Conservation (phyloP, 768 basidiomycete genomes). For the Flagelloscypha sp. region DNA sequence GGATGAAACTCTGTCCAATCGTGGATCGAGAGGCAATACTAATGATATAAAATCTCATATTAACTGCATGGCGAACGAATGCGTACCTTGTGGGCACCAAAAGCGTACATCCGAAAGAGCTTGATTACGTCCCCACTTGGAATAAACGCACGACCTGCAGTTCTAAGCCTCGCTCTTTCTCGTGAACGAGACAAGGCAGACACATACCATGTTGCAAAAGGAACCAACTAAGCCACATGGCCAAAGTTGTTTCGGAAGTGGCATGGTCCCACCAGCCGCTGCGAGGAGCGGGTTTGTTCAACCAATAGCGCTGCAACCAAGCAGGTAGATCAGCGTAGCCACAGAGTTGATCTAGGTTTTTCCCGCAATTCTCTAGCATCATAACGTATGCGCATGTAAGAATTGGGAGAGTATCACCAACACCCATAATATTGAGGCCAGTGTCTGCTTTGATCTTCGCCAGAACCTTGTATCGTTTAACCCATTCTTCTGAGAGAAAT, state of each 20-base stretch:
- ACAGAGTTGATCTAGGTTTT: constrained; percentile 62
- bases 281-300: constrained; percentile 31
- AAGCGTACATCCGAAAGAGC: constrained; percentile 51
- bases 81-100: constrained; percentile 59
- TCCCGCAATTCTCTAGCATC: constrained; percentile 76
- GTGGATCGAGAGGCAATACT: constrained; percentile 51
- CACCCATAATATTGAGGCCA: too few species aligned
- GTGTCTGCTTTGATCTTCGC: too few species aligned
- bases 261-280: constrained; percentile 50
- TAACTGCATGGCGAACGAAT: too few species aligned
- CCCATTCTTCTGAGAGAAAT: too few species aligned
- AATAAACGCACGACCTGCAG: too few species aligned
- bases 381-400: constrained; percentile 66
- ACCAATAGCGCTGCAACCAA: constrained; percentile 63
- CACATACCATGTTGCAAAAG: constrained; percentile 51
- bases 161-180: too few species aligned
- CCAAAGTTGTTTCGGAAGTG: constrained; percentile 44
- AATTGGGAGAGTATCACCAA: too few species aligned
- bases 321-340: constrained; percentile 53
- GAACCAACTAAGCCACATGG: constrained; percentile 79
- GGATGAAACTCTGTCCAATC: constrained; percentile 54
- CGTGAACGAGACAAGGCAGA: neutral
- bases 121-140: constrained; percentile 39
- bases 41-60: too few species aligned
- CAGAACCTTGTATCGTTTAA: too few species aligned